Base-by-base conservation (phyloP, 169 alveolate species). In the Eimeria acervulina region DNA sequence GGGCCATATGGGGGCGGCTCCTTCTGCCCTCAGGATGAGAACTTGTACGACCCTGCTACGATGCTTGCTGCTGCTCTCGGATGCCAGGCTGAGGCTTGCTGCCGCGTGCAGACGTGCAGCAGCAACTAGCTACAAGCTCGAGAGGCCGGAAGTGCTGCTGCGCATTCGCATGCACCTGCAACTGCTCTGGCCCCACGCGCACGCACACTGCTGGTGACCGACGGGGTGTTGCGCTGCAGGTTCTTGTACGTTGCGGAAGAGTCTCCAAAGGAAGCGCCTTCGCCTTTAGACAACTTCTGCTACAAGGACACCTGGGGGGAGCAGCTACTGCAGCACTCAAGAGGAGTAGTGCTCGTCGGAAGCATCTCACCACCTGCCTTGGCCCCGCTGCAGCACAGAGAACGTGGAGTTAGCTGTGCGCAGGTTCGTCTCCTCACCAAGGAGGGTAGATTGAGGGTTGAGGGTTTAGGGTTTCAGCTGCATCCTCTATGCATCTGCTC, bases 291-390 rank as follows among this genome's bases (percentile, higher is more conserved):
- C 76, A 52, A 23, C 4, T 83, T 47, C 47, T 66, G 59, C 36
- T 83, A 83, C 52, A 83, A 83, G 40, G 91, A 83, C 76, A 83
- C 91, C 26, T 83, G 91, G 91, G 91, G 91, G 6, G 91, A 83
- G 72, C 91, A 83, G 91, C 72, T 83, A 52, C 76, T 31, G 91
- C 91, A 83, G 76, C 91, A 83, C 91, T 44, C 91, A 2, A 23
- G 44, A 31, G 91, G 91, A 0, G 36, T 61, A 5, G 91, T 83
- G 36, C 13, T 83, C 26, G 55, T 83, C n/a, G 91, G 91, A 42
- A 83, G 74, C 36, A 44, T 83, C 36, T 7, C 76, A 2, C 91
- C 91, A 17, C 52, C 91, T 12, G 23, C 52, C 52, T 28, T 83
- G 31, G 74, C 55, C 23, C 52, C 74, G 3, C 70, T 83, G 12